phyloP scores from a whole-genome alignment of 257 asterid species.

The Penstemon eatonii region DNA sequence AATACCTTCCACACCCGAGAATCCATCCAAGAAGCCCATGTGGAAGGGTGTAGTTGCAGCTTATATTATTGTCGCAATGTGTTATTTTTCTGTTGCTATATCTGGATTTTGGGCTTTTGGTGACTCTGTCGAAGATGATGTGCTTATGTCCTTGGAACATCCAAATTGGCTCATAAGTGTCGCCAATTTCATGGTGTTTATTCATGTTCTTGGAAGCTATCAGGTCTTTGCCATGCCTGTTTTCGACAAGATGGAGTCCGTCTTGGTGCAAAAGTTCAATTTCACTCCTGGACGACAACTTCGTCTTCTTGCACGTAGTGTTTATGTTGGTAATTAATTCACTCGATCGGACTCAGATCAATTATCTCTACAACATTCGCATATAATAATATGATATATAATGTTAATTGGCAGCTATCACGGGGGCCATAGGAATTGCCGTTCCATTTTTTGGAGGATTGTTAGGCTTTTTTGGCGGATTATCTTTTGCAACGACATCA shows the following conservation, averaged over 20 bases:
- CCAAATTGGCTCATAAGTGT: conserved; percentile 41
- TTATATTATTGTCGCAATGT: conserved; percentile 40
- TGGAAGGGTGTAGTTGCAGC: conserved; percentile 44
- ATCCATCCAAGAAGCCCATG: conserved; percentile 44
- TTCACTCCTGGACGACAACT: conserved; percentile 39
- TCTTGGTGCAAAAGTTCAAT: conserved; percentile 25
- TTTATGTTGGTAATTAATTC: conserved; percentile 40
- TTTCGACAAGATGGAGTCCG: conserved; percentile 45
- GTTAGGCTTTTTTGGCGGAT: conserved; percentile 51
- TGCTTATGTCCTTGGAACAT: conserved; percentile 38
- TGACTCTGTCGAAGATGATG: conserved; percentile 36
- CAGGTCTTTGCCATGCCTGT: conserved; percentile 63
- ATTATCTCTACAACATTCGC: background rate
- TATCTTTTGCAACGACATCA: conserved; percentile 40
- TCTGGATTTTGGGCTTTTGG: conserved; percentile 54
- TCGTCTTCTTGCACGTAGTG: conserved; percentile 39
- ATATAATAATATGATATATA: background rate
- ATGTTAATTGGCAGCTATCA: conserved; percentile 30
- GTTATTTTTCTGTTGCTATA: conserved; percentile 48
- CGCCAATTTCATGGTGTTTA: conserved; percentile 48
- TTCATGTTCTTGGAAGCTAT: conserved; percentile 53
- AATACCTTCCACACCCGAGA: conserved; percentile 47
- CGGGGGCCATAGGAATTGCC: conserved; percentile 32
- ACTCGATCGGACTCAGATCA: too few species aligned
- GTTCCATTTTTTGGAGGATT: conserved; percentile 54